Conservation (phyloP, 805 yeast genomes). For the Komagataella kurtzmanii region DNA sequence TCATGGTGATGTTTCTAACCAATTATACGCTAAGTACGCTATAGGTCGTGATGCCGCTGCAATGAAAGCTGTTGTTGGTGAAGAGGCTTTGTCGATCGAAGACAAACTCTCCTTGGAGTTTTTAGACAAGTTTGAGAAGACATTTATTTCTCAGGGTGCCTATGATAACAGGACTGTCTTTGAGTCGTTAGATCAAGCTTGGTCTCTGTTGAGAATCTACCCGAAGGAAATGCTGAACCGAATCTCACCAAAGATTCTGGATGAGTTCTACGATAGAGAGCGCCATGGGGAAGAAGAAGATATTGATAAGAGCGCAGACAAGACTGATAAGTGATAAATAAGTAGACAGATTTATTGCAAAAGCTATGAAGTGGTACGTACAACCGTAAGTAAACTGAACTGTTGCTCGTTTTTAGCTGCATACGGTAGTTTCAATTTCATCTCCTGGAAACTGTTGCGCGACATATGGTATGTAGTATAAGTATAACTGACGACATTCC, state of each 20-base stretch:
- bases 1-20: constrained; percentile 98
- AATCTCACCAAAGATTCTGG: constrained; percentile 92
- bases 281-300: constrained; percentile 41
- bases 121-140: constrained; percentile 94
- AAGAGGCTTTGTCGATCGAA: constrained; percentile 95
- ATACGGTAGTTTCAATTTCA: not conserved
- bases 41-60: constrained; percentile 99
- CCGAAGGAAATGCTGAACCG: constrained; percentile 98
- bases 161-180: constrained; percentile 91
- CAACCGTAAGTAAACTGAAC: not conserved
- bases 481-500: not conserved
- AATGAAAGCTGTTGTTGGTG: constrained; percentile 99
- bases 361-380: not conserved
- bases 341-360: not conserved
- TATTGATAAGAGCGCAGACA: not conserved
- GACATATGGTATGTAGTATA: not conserved
- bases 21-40: constrained; percentile 96
- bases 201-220: constrained; percentile 95
- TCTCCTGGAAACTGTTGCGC: not conserved
- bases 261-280: constrained; percentile 89
- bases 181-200: constrained; percentile 94
- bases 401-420: not conserved
- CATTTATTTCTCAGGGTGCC: constrained; percentile 92
- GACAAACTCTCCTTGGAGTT: constrained; percentile 96
- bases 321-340: not conserved